These are phyloP conservation scores for Filobasidium wieringae DNA, from an alignment of 768 basidiomycete genomes.

Conservation along the genomic window DNA sequence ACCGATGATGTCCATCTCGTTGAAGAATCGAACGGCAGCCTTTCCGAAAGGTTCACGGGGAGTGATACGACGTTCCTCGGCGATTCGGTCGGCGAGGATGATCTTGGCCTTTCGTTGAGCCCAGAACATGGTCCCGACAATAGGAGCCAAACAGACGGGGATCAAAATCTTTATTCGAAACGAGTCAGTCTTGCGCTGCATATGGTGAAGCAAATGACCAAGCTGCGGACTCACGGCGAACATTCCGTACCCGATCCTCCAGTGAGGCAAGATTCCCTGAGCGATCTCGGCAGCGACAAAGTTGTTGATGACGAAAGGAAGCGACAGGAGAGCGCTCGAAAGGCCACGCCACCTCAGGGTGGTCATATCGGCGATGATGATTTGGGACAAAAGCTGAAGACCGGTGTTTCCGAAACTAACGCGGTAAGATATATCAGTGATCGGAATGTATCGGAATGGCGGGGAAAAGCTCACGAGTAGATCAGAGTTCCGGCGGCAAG, in stretches of 20 bases:
- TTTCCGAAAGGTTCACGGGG: background rate
- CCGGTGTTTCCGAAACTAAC: slow-evolving; percentile 14
- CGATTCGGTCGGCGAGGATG: background rate
- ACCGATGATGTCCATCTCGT: slow-evolving; percentile 14
- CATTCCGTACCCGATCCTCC: slow-evolving; percentile 43
- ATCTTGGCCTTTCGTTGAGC: slow-evolving; percentile 33
- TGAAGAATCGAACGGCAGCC: background rate
- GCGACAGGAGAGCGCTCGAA: slow-evolving; percentile 22
- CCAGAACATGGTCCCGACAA: slow-evolving; percentile 38
- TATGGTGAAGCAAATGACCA: background rate
- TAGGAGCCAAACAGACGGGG: slow-evolving; percentile 26
- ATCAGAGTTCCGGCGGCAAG: slow-evolving; percentile 31
- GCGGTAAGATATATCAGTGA: background rate
- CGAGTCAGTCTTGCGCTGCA: background rate
- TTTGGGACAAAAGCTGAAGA: slow-evolving; percentile 40
- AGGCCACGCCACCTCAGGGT: slow-evolving; percentile 40
- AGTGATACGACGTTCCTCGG: background rate
- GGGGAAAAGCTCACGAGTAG: slow-evolving; percentile 42
- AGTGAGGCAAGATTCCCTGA: slow-evolving; percentile 31
- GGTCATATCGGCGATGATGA: slow-evolving; percentile 42
- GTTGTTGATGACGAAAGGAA: slow-evolving; percentile 40
- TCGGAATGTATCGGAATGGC: too few relatives aligned
- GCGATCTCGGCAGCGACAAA: slow-evolving; percentile 41
- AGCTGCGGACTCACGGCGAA: background rate
- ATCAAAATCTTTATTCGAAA: background rate